These are phyloP conservation scores for Sphaerulina populicola DNA, from an alignment of 2,329 filamentous ascomycete species.

Conservation along the genomic window DNA sequence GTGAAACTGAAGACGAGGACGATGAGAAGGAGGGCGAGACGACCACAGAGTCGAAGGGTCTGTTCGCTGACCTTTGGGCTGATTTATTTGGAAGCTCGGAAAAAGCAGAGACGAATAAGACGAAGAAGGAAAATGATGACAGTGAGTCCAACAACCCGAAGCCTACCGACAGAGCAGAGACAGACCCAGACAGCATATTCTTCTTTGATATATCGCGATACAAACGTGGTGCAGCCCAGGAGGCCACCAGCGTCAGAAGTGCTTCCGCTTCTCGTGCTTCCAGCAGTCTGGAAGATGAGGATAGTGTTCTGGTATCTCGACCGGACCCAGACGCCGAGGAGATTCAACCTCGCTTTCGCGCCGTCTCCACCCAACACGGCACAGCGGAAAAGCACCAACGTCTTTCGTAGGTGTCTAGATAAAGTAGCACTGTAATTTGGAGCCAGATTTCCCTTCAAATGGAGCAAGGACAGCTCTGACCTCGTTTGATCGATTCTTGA, in stretches of 20 bases:
- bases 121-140: background rate
- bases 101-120: background rate
- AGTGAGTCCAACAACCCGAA: background rate
- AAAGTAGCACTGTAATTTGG: background rate
- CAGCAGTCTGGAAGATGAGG: background rate
- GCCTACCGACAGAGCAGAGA: background rate
- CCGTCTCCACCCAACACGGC: background rate
- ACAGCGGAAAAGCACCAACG: background rate
- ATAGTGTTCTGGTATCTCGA: background rate
- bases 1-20: conserved; percentile 32
- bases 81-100: conserved; percentile 12
- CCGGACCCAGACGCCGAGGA: background rate
- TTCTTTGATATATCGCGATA: conserved; percentile 9
- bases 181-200: conserved; percentile 8
- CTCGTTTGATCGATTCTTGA: no score
- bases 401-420: background rate
- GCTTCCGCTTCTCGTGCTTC: background rate
- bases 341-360: background rate
- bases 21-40: conserved; percentile 12
- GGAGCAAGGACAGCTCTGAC: no score
- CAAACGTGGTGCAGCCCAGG: background rate
- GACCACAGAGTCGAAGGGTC: conserved; percentile 9
- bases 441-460: no score
- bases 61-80: conserved; percentile 9
- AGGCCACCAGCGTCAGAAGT: background rate